Evolutionary conservation across 2,329 filamentous ascomycete species (phyloP).

Genomic region (Ascochyta fabae): DNA sequence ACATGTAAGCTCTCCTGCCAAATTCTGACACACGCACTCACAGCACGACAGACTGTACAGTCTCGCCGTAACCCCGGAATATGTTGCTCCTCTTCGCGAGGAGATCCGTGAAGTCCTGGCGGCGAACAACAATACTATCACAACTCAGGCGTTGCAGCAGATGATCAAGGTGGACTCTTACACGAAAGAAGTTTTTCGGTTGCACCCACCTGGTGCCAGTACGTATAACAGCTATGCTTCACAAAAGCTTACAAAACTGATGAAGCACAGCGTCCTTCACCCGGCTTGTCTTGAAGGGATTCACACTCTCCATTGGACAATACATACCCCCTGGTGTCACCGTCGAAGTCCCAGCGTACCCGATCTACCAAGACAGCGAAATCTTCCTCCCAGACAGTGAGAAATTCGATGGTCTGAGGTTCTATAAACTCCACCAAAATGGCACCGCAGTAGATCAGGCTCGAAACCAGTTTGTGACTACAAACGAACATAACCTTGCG

Average conservation of each 20-base stretch:
- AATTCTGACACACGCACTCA: too few species aligned
- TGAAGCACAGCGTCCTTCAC: slow-evolving; percentile 50
- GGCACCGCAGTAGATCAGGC: slow-evolving; percentile 9
- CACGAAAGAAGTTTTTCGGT: slow-evolving; percentile 35
- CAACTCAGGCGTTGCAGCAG: slow-evolving; percentile 27
- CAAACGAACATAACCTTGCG: slow-evolving; percentile 28
- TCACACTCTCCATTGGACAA: slow-evolving; percentile 62
- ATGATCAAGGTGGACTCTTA: slow-evolving; percentile 37
- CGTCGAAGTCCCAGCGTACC: slow-evolving; percentile 30
- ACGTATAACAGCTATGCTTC: not conserved
- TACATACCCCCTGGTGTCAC: slow-evolving; percentile 42
- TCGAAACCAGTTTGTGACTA: slow-evolving; percentile 34
- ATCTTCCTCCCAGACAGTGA: slow-evolving; percentile 22
- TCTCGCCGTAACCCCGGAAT: slow-evolving; percentile 40
- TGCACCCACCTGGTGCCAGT: slow-evolving; percentile 26
- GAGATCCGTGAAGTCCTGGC: slow-evolving; percentile 48
- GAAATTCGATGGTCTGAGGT: slow-evolving; percentile 31
- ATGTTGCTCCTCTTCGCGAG: slow-evolving; percentile 51
- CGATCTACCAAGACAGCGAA: slow-evolving; percentile 24
- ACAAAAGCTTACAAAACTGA: not conserved
- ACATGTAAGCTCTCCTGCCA: slow-evolving; percentile 20
- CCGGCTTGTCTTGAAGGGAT: slow-evolving; percentile 57
- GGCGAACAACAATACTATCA: slow-evolving; percentile 35
- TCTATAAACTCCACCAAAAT: slow-evolving; percentile 21
- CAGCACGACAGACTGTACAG: slow-evolving; percentile 25